These are phyloP conservation scores for Digitaria exilis DNA, from an alignment of 202 grass and related monocot species.

Conservation along the genomic window DNA sequence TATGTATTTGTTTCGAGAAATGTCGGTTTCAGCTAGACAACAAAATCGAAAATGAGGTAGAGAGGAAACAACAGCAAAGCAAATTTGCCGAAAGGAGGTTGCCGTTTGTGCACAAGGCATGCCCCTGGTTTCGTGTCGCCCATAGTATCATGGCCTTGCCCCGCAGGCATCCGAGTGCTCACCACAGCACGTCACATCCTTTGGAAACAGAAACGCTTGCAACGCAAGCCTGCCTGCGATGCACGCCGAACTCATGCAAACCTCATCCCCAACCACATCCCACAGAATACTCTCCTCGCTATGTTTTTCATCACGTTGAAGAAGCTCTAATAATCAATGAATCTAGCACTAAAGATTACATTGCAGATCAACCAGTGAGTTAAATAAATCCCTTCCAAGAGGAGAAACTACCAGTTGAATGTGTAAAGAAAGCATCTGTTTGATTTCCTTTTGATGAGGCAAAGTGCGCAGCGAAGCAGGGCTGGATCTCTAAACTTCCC, in stretches of 20 bases:
- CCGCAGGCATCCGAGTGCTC: too few species aligned
- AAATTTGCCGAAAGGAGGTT: constrained; percentile 20
- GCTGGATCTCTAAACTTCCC: too few species aligned
- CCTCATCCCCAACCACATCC: neutral
- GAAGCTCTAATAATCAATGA: neutral
- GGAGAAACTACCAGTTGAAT: too few species aligned
- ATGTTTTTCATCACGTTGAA: neutral
- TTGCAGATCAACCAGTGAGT: neutral
- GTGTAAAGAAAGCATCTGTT: too few species aligned
- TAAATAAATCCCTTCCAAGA: neutral
- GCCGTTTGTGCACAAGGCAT: constrained; percentile 9
- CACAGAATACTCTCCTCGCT: too few species aligned
- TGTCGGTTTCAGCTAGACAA: constrained; percentile 7
- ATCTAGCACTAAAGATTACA: neutral
- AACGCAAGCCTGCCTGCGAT: neutral
- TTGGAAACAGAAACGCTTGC: constrained; percentile 50
- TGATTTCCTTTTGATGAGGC: too few species aligned
- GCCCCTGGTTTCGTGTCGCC: constrained; percentile 40
- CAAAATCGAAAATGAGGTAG: neutral
- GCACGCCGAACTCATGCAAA: constrained; percentile 45
- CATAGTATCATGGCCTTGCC: constrained; percentile 11
- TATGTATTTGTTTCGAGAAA: neutral
- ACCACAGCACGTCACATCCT: constrained; percentile 33
- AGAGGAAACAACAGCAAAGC: neutral
- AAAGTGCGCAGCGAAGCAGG: too few species aligned